Evolutionary conservation across 2,329 filamentous ascomycete species (phyloP).

Genomic region (Penicillium sp.): DNA sequence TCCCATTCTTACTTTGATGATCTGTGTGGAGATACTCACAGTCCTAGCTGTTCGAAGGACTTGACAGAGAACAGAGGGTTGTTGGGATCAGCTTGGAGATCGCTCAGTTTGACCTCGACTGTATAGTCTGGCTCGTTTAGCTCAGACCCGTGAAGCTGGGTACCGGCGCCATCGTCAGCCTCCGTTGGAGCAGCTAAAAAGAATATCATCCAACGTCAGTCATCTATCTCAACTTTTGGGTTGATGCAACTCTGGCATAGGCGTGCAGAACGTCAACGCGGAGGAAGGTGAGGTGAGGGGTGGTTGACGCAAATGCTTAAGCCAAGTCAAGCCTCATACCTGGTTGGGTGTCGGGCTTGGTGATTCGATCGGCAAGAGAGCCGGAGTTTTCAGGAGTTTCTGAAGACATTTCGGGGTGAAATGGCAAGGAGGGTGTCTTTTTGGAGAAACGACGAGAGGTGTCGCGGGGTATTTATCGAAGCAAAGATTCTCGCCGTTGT

Average conservation of each 20-base stretch:
- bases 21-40: slow-evolving; percentile 61
- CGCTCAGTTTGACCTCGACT: slow-evolving; percentile 89
- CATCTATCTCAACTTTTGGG: neutral
- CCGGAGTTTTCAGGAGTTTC: slow-evolving; percentile 36
- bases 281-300: too few species aligned
- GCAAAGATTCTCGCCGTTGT: too few species aligned
- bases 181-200: neutral
- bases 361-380: slow-evolving; percentile 55
- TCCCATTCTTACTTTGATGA: neutral
- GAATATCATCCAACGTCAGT: neutral
- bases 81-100: slow-evolving; percentile 82
- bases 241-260: neutral
- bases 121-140: slow-evolving; percentile 77
- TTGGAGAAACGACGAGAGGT: slow-evolving; percentile 1
- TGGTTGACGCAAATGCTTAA: too few species aligned
- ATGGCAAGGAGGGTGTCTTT: neutral
- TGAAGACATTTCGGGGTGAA: slow-evolving; percentile 40
- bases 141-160: slow-evolving; percentile 50
- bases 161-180: slow-evolving; percentile 46
- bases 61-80: slow-evolving; percentile 86
- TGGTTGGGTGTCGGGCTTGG: slow-evolving; percentile 43
- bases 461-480: slow-evolving; percentile 8
- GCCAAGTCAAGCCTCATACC: slow-evolving; percentile 33
- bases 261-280: neutral
- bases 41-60: slow-evolving; percentile 80